These are phyloP conservation scores for Gigaspora rosea DNA, from an alignment of 192 early-diverging fungal species.

Conservation along the genomic window DNA sequence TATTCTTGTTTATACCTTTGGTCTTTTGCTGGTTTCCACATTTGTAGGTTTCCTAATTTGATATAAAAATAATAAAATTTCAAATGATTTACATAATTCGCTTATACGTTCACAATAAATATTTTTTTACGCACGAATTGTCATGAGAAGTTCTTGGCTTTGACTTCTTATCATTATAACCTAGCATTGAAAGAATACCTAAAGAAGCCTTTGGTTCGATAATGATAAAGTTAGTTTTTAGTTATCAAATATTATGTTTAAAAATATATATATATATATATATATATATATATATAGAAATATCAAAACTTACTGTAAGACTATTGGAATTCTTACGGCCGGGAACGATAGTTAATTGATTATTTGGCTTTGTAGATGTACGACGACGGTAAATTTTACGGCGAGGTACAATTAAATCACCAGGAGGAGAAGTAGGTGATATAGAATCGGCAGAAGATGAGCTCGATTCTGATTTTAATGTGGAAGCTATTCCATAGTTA, in stretches of 20 bases:
- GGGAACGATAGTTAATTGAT: background rate
- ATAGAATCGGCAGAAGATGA: conserved; percentile 21
- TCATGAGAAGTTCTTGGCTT: conserved; percentile 11
- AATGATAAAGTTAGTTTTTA: background rate
- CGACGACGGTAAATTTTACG: background rate
- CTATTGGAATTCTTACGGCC: background rate
- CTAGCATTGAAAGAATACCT: conserved; percentile 17
- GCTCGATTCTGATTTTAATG: conserved; percentile 16
- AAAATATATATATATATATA: background rate
- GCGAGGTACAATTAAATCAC: background rate
- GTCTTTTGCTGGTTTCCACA: background rate
- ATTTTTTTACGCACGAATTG: background rate
- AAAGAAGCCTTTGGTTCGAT: background rate
- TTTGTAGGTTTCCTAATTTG: background rate
- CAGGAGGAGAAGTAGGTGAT: background rate
- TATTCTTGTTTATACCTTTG: background rate
- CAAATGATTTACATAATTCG: background rate
- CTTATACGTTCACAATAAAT: background rate
- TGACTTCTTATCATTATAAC: conserved; percentile 14
- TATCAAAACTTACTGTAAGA: too few species aligned
- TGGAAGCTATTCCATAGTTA: background rate
- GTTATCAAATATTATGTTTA: background rate
- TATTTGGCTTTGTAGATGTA: background rate
- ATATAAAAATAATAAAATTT: background rate
- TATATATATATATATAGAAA: background rate